Evolutionary conservation across 495 filamentous ascomycete genomes (phyloP), one percentile per base, ranked within the genome.

Genomic region (Penicillium flavigenum): DNA sequence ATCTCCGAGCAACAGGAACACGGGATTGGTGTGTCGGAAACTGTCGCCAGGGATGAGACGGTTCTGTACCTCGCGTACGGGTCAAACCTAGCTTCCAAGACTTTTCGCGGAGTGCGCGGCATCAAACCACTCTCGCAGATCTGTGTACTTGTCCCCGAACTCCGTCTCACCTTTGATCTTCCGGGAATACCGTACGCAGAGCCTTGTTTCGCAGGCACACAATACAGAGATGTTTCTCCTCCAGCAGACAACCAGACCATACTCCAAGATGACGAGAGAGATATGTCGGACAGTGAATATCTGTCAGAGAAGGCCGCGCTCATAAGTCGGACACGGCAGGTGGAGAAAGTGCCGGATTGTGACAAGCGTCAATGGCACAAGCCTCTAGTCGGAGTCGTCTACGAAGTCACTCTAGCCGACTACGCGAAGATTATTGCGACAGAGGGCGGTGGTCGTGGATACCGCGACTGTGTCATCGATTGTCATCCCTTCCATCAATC

Each of bases 61-160:
- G 77, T 96, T 48, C 81, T 96, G 45, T 98, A 98, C 75, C 84
- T 98, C 11, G 94, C 94, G 39, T 98, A 98, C 63, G 94, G 94
- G 59, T 96, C 92, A 48, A 98, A 98, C 68, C 82, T 98, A 54
- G 81, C 76, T 50, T 78, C 86, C 17, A 69, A 86, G 64, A 91
- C 88, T 1, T 96, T 98, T 69, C 80, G 83, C 27, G 89, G 87
- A 46, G 72, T 61, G 31, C 86, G 92, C 12, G 87, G 86, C 58
- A 91, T 98, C 66, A 82, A 79, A 8, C 94, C 94, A 0, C 66
- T 97, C 10, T 88, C 87, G 44, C 78, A 86, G 55, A 69, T 92
- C 61, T 87, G 89, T 65, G 94, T 96, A 17, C 79, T 86, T 5
- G 90, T 91, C 16, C 94, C 94, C 0, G 76, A 79, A 4, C 82